phyloP scores from a whole-genome alignment of 179 eudicot species.

The Spergularia azorica region DNA sequence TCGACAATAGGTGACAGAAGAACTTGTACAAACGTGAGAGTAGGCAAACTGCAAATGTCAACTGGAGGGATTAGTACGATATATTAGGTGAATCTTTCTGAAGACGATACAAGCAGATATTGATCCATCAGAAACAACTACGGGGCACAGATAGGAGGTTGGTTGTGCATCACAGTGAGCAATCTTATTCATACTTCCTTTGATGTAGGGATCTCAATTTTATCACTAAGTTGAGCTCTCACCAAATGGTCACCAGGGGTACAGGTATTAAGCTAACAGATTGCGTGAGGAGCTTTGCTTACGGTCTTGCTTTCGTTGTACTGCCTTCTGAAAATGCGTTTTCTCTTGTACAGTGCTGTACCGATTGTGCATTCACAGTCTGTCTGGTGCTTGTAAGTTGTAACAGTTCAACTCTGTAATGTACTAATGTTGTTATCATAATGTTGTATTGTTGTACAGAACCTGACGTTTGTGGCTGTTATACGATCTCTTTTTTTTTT shows the following conservation, averaged over 20 bases:
- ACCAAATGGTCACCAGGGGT: neutral
- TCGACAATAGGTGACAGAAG: conserved; percentile 27
- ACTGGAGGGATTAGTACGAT: conserved; percentile 1
- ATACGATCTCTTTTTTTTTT: no score
- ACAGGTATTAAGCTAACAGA: neutral
- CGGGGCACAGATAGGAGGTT: conserved; percentile 8
- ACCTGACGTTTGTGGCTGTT: no score
- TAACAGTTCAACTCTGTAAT: no score
- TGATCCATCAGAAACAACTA: conserved; percentile 2
- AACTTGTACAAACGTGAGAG: conserved; percentile 24
- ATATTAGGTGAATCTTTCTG: neutral
- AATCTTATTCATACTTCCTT: neutral
- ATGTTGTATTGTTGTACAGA: no score
- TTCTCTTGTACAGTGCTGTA: neutral
- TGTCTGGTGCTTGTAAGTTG: neutral
- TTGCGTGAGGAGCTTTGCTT: neutral
- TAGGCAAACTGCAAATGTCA: neutral
- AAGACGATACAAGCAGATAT: neutral
- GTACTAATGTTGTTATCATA: no score
- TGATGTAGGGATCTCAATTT: conserved; percentile 3
- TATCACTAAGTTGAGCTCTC: neutral
- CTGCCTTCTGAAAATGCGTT: neutral
- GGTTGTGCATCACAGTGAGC: neutral
- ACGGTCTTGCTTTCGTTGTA: neutral
- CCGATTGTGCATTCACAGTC: neutral